These are phyloP conservation scores for Hymenoscyphus fraxineus DNA, from an alignment of 2,329 filamentous ascomycete species.

Conservation along the genomic window DNA sequence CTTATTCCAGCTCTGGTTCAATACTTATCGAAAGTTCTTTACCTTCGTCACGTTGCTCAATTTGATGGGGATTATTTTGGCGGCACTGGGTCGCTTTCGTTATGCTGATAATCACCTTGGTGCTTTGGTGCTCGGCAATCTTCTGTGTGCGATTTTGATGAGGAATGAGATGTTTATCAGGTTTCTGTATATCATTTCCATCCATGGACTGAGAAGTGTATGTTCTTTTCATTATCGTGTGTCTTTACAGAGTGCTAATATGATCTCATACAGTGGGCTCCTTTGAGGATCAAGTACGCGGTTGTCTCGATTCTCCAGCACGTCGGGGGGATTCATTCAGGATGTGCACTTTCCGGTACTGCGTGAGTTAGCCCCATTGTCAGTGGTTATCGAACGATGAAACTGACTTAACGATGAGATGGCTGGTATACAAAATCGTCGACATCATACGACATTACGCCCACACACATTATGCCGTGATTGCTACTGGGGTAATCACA, in stretches of 20 bases:
- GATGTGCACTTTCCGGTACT: slow-evolving; percentile 40
- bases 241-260: slow-evolving; percentile 14
- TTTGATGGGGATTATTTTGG: slow-evolving; percentile 37
- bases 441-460: slow-evolving; percentile 36
- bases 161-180: slow-evolving; percentile 40
- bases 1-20: slow-evolving; percentile 39
- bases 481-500: slow-evolving; percentile 39
- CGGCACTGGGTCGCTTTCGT: slow-evolving; percentile 34
- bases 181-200: slow-evolving; percentile 37
- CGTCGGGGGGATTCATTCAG: slow-evolving; percentile 42
- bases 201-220: slow-evolving; percentile 39
- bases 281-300: slow-evolving; percentile 36
- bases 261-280: slow-evolving; percentile 36
- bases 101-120: slow-evolving; percentile 40
- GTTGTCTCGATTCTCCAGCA: slow-evolving; percentile 40
- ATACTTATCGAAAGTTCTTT: slow-evolving; percentile 42
- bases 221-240: slow-evolving; percentile 16
- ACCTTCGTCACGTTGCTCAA: slow-evolving; percentile 38
- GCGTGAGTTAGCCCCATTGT: slow-evolving; percentile 29
- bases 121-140: slow-evolving; percentile 39
- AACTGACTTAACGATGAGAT: slow-evolving; percentile 30
- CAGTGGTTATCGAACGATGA: neutral
- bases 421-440: slow-evolving; percentile 40
- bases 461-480: slow-evolving; percentile 36
- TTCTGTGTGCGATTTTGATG: slow-evolving; percentile 40